Evolutionary conservation across 2,329 filamentous ascomycete species (phyloP), one percentile per base, ranked within the genome.

Genomic region (Pyrenophora teres): DNA sequence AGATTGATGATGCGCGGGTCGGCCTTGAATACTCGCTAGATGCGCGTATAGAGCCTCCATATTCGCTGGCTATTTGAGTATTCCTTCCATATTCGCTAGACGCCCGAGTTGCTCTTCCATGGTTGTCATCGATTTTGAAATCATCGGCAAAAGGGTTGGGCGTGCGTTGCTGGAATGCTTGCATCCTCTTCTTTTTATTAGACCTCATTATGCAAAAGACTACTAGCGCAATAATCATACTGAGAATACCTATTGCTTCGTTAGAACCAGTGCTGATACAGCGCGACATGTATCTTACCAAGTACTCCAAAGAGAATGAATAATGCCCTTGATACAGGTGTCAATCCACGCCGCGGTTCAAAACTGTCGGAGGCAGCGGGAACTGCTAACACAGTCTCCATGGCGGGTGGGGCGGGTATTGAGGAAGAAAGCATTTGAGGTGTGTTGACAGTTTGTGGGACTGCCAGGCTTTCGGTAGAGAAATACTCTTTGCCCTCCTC

Each of bases 221-320:
- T 15, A 23, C 46, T n/a, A 56, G 27, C 10, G 53, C 46, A n/a
- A 58, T 46, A 4, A 58, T 27, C 1, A 56, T 40, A 9, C 49
- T 36, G 6, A 56, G 12, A 30, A 40, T 46, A 12, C 56, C 56
- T 58, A 10, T 40, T 4, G 12, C 12, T 9, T 12, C 3, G 13
- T 50, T 25, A 50, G 48, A 15, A 9, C 27, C 15, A 7, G 12
- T 40, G 32, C 27, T 16, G 18, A 19, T 44, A n/a, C 10, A 15
- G 13, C 12, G 21, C 8, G 27, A 38, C 9, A 27, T 19, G 19
- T 23, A 25, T 5, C 38, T 38, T 32, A 56, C 55, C 55, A 9
- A 56, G 33, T 0, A 56, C 55, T 2, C 52, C 52, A 12, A 57
- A 49, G 10, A 52, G 39, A 15, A 57, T 55, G 25, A 57, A 56